Evolutionary conservation across 2,329 filamentous ascomycete species (phyloP).

Genomic region (Penicillium sp.): DNA sequence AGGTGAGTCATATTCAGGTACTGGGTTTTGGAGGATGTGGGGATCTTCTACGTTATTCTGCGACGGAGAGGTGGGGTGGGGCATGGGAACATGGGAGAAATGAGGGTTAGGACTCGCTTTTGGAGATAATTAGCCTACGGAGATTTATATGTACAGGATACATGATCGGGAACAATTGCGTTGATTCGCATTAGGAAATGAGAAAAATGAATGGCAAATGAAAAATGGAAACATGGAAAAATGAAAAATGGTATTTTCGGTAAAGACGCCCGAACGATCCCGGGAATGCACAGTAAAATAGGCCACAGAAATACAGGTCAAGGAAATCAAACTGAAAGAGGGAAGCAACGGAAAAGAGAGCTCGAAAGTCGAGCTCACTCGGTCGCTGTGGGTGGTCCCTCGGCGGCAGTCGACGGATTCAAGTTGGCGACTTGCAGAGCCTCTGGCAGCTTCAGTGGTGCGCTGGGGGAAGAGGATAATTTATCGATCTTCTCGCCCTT

Average conservation of each 20-base stretch:
- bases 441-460: constrained; percentile 67
- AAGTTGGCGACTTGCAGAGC: constrained; percentile 33
- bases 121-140: background rate
- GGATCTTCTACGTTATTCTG: background rate
- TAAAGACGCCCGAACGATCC: constrained; percentile 23
- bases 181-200: background rate
- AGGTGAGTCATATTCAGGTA: too few species aligned
- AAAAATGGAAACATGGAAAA: background rate
- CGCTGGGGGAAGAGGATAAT: constrained; percentile 51
- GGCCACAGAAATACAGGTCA: constrained; percentile 6
- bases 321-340: constrained; percentile 7
- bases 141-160: background rate
- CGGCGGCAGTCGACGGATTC: constrained; percentile 23
- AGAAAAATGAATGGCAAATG: background rate
- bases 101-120: background rate
- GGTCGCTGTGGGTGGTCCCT: constrained; percentile 20
- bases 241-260: constrained; percentile 22
- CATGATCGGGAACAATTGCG: background rate
- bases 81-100: background rate
- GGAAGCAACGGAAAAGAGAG: background rate
- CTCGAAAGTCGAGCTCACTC: constrained; percentile 19
- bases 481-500: constrained; percentile 78
- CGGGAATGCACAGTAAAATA: constrained; percentile 19
- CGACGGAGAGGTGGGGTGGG: background rate
- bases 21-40: too few species aligned